Conservation (phyloP, 1,284 basidiomycete species). For the Melampsora americana region DNA sequence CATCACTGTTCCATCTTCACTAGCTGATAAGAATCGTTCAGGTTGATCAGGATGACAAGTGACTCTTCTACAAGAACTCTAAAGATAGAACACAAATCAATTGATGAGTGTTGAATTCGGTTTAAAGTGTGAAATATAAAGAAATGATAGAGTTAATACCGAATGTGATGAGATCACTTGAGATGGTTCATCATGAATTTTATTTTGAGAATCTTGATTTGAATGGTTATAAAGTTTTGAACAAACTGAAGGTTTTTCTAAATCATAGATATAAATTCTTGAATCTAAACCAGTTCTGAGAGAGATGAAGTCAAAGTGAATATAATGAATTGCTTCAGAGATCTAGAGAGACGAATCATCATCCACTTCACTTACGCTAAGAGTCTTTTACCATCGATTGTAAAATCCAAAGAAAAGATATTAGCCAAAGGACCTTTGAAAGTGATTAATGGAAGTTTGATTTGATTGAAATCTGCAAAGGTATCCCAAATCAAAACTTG, state of each 20-base stretch:
- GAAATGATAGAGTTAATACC: background rate
- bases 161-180: constrained; percentile 20
- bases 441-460: background rate
- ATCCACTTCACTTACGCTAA: constrained; percentile 34
- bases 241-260: background rate
- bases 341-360: too few relatives aligned
- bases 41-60: constrained; percentile 31
- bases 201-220: background rate
- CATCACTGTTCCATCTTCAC: constrained; percentile 24
- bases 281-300: constrained; percentile 29
- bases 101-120: background rate
- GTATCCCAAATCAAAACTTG: constrained; percentile 31
- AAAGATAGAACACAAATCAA: background rate
- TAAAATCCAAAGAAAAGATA: constrained; percentile 35
- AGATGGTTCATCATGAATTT: background rate
- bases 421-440: constrained; percentile 28
- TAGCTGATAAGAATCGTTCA: constrained; percentile 16
- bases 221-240: background rate
- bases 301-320: background rate
- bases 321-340: too few relatives aligned
- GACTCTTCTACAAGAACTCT: constrained; percentile 31
- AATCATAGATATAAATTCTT: constrained; percentile 28
- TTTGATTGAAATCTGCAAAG: constrained; percentile 22
- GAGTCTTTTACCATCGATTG: constrained; percentile 14
- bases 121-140: background rate